phyloP scores from a whole-genome alignment of 208 protist species.

The Vickermania ingenoplastis region DNA sequence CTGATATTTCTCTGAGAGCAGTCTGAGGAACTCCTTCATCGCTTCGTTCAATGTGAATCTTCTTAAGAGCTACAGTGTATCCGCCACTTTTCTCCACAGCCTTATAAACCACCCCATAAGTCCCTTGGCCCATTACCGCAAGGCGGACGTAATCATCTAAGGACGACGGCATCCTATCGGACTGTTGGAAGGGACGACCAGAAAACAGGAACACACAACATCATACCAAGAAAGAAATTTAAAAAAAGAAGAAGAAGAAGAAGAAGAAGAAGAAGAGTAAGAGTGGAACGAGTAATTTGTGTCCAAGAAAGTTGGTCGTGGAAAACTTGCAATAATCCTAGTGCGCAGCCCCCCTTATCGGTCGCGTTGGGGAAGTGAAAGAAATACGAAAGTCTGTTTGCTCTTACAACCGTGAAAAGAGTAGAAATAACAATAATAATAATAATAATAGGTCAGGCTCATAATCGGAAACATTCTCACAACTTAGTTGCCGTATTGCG shows the following conservation, averaged over 20 bases:
- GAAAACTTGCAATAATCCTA: too few species aligned
- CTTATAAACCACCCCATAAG: slow-evolving; percentile 90
- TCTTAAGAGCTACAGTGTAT: slow-evolving; percentile 95
- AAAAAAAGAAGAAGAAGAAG: slow-evolving; percentile 11
- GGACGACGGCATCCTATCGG: not conserved
- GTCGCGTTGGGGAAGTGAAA: too few species aligned
- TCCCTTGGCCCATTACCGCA: slow-evolving; percentile 88
- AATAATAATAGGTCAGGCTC: slow-evolving; percentile 3
- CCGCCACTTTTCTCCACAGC: slow-evolving; percentile 75
- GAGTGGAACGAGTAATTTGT: too few species aligned
- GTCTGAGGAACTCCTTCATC: slow-evolving; percentile 98
- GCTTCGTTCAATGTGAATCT: slow-evolving; percentile 94
- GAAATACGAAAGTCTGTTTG: too few species aligned
- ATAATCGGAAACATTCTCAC: not conserved
- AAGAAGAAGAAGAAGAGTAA: slow-evolving; percentile 3
- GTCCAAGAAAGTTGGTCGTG: too few species aligned
- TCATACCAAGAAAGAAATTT: slow-evolving; percentile 1
- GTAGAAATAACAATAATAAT: slow-evolving; percentile 15
- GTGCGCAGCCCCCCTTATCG: too few species aligned
- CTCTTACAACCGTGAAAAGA: too few species aligned
- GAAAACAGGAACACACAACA: not conserved
- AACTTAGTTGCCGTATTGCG: too few species aligned
- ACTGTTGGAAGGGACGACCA: too few species aligned
- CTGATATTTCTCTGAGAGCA: slow-evolving; percentile 96
- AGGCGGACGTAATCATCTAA: slow-evolving; percentile 83